Evolutionary conservation across 495 filamentous ascomycete genomes (phyloP), one percentile per base, ranked within the genome.

Genomic region (Oleoguttula mirabilis): DNA sequence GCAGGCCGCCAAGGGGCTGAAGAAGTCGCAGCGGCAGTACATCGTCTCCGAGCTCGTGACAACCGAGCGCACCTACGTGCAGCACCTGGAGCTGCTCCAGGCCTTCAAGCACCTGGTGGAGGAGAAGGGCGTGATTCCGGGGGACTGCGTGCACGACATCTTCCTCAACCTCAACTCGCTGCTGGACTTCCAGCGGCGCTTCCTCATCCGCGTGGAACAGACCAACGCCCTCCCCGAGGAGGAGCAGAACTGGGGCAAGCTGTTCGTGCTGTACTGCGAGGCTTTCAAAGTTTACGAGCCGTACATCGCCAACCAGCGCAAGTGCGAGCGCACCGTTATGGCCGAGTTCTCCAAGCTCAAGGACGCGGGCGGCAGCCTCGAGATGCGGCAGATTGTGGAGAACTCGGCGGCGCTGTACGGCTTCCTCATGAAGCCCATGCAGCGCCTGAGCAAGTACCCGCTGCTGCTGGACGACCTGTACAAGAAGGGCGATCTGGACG

Each of bases 31-130:
- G 55, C 71, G 85, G 30, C 79, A 94, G 43, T 79, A 93, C 54
- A 80, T 96, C 45, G 73, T 98, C 22, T 75, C 81, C 51, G 90
- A 98, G 57, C 63, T 98, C 34, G 76, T 98, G 34, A 82, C 84
- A 51, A 96, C 88, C 3, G 90, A 98, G 59, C 79, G 90, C 30
- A 92, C 94, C 57, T 98, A 98, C 50, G 92, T 96, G n/a, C 88
- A 96, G 54, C 88, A 96, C 65, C 68, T 98, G 21, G 88, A 96
- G 56, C 87, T 88, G 48, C 62, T 98, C 14, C 88, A 96, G 55
- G 80, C 87, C 38, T 74, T 96, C 43, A 95, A 95, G 67, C 90
- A 84, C 53, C 75, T 77, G 20, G 66, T 96, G 23, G 85, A 95
- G 55, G 77, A 88, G 52, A 84, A 81, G 35, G 85, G 86, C 30